Conservation (phyloP, 768 basidiomycete genomes). For the Mycena sanguinolenta region DNA sequence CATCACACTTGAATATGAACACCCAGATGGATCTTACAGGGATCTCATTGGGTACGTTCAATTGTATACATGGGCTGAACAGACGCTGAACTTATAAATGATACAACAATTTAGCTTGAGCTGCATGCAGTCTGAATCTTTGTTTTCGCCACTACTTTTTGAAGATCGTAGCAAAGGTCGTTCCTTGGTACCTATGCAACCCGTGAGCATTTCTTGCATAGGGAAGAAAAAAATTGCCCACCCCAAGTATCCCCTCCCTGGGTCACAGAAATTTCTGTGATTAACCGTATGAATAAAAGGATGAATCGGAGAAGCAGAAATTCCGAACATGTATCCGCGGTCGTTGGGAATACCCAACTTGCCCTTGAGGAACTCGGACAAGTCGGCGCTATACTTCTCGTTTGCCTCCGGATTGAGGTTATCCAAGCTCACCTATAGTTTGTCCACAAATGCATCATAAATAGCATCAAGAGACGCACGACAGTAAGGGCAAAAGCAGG, state of each 20-base stretch:
- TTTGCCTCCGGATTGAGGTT: slow-evolving; percentile 65
- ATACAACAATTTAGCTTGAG: not conserved
- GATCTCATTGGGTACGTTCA: too few relatives aligned
- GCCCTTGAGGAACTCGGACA: slow-evolving; percentile 53
- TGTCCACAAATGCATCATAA: slow-evolving; percentile 38
- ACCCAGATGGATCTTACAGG: too few relatives aligned
- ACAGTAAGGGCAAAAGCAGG: slow-evolving; percentile 67
- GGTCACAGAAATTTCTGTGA: slow-evolving; percentile 38
- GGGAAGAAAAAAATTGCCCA: slow-evolving; percentile 10
- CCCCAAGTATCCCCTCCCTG: slow-evolving; percentile 39
- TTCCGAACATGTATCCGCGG: slow-evolving; percentile 57
- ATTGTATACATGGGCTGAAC: too few relatives aligned
- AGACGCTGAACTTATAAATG: not conserved
- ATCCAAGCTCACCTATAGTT: slow-evolving; percentile 68
- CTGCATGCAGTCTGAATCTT: not conserved
- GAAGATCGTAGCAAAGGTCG: slow-evolving; percentile 37
- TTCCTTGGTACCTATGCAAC: slow-evolving; percentile 31
- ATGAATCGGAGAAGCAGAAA: not conserved
- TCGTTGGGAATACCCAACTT: slow-evolving; percentile 51
- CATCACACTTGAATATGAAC: too few relatives aligned
- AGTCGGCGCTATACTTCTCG: slow-evolving; percentile 64
- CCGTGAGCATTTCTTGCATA: not conserved
- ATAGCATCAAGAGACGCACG: slow-evolving; percentile 54
- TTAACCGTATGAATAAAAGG: not conserved
- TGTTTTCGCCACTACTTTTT: slow-evolving; percentile 7